Percentiles rank a stretch among this genome's conserved stretches.
phyloP scores from a whole-genome alignment of 2,329 filamentous ascomycete species.

The Cylindrodendrum hubeiense region DNA sequence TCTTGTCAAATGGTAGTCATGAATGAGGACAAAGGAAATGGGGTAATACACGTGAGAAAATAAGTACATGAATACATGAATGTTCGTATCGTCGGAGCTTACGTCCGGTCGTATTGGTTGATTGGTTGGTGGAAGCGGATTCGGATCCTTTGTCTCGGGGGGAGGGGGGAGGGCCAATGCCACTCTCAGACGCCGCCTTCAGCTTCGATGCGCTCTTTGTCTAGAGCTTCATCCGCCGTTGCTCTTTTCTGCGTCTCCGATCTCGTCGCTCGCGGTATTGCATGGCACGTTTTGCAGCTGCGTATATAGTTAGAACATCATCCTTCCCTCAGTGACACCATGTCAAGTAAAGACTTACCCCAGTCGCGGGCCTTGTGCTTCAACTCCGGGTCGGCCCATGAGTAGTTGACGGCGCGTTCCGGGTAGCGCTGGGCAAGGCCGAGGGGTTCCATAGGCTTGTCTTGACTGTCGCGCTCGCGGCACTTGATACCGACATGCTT shows the following conservation, averaged over 20 bases:
- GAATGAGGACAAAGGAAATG: constrained; percentile 15
- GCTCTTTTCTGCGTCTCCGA: constrained; percentile 53
- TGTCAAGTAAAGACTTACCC: constrained; percentile 50
- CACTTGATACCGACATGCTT: constrained; percentile 54
- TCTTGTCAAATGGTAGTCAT: constrained; percentile 22
- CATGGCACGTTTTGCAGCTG: constrained; percentile 51
- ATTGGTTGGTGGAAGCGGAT: constrained; percentile 22
- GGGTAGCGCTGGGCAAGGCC: constrained; percentile 59
- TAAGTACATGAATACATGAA: constrained; percentile 38
- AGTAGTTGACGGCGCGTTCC: constrained; percentile 59
- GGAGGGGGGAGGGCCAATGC: constrained; percentile 18
- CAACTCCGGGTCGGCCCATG: constrained; percentile 57
- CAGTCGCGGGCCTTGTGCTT: constrained; percentile 54
- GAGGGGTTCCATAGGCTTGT: constrained; percentile 52
- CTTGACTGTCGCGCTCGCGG: constrained; percentile 52
- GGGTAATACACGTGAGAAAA: constrained; percentile 23
- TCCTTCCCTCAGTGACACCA: neutral
- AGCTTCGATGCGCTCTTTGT: constrained; percentile 8
- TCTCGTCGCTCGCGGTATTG: constrained; percentile 54
- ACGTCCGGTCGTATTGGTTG: constrained; percentile 31
- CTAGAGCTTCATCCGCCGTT: constrained; percentile 52
- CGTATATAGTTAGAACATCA: neutral
- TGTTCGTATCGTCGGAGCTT: constrained; percentile 40
- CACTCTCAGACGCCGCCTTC: constrained; percentile 25
- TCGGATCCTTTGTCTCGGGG: constrained; percentile 22